Conservation (phyloP, 2,329 filamentous ascomycete genomes). For the Pseudonectria buxi region DNA sequence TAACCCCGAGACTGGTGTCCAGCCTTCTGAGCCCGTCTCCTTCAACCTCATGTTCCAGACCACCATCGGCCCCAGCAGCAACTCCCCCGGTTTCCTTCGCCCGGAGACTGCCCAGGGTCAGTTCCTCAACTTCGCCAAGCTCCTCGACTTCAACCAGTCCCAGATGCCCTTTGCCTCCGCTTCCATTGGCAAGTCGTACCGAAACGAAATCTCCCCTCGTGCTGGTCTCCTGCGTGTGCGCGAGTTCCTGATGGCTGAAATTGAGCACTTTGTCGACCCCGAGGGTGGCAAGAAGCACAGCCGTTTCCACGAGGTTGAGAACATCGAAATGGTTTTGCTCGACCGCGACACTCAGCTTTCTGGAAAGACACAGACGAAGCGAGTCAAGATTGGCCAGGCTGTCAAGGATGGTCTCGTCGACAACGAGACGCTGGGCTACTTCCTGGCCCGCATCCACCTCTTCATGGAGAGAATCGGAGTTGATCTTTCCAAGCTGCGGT, state of each 20-base stretch:
- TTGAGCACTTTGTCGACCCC: slow-evolving; percentile 97
- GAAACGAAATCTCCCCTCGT: slow-evolving; percentile 94
- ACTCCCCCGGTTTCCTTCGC: slow-evolving; percentile 75
- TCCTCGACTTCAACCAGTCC: slow-evolving; percentile 92
- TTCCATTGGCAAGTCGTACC: slow-evolving; percentile 94
- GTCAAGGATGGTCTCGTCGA: slow-evolving; percentile 79
- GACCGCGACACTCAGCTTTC: slow-evolving; percentile 79
- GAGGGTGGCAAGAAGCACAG: slow-evolving; percentile 89
- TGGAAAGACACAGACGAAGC: slow-evolving; percentile 71
- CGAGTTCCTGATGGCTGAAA: slow-evolving; percentile 98
- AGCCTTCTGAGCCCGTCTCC: slow-evolving; percentile 72
- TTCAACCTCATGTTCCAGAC: slow-evolving; percentile 99
- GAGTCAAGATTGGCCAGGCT: slow-evolving; percentile 76
- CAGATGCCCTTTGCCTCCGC: slow-evolving; percentile 96
- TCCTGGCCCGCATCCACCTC: slow-evolving; percentile 85
- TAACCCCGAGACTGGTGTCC: slow-evolving; percentile 73
- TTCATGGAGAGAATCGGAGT: slow-evolving; percentile 87
- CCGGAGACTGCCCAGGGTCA: slow-evolving; percentile 98
- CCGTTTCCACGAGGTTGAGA: slow-evolving; percentile 77
- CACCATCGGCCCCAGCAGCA: slow-evolving; percentile 85
- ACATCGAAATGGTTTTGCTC: slow-evolving; percentile 77
- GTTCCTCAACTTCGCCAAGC: slow-evolving; percentile 94
- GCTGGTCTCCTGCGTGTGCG: slow-evolving; percentile 87
- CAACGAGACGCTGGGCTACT: slow-evolving; percentile 97
- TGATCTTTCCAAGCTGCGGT: slow-evolving; percentile 81